Evolutionary conservation across 805 yeast genomes (phyloP).

Genomic region (Lachancea sp.): DNA sequence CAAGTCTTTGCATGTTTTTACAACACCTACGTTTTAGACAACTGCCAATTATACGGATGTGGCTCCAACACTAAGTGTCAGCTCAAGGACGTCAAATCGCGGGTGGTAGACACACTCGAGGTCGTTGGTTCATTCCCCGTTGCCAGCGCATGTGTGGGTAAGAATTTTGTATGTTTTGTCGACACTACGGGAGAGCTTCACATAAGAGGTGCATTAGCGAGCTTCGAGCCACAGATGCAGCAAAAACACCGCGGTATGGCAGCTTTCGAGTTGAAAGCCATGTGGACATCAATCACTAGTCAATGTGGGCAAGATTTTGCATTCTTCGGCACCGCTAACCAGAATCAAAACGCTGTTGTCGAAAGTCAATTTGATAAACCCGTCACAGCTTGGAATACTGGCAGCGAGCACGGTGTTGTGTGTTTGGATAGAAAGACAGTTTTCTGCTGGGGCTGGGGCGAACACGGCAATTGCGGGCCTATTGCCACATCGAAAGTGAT

Average conservation of each 20-base stretch:
- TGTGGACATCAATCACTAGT: conserved; percentile 77
- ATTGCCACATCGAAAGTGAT: background rate
- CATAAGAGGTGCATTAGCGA: conserved; percentile 12
- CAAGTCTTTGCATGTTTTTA: conserved; percentile 38
- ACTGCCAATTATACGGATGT: conserved; percentile 49
- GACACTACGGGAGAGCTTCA: conserved; percentile 8
- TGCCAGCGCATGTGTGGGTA: conserved; percentile 24
- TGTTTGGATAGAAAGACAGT: conserved; percentile 32
- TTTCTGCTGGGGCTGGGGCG: conserved; percentile 97
- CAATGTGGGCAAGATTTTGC: conserved; percentile 47
- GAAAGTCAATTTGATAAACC: conserved; percentile 20
- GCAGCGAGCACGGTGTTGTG: conserved; percentile 83
- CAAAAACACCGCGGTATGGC: conserved; percentile 11
- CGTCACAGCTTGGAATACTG: conserved; percentile 39
- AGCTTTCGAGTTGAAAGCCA: conserved; percentile 24
- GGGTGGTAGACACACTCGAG: conserved; percentile 14
- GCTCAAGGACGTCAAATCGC: conserved; percentile 27
- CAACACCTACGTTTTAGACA: conserved; percentile 64
- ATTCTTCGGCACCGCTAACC: conserved; percentile 56
- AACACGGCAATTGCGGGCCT: conserved; percentile 89
- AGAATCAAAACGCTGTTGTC: conserved; percentile 29
- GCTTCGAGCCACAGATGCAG: conserved; percentile 16
- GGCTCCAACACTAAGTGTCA: conserved; percentile 47
- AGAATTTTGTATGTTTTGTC: conserved; percentile 22
- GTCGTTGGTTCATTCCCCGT: conserved; percentile 14